Evolutionary conservation across 352 stramenopile species (phyloP).

Genomic region (Phytophthora idaei): DNA sequence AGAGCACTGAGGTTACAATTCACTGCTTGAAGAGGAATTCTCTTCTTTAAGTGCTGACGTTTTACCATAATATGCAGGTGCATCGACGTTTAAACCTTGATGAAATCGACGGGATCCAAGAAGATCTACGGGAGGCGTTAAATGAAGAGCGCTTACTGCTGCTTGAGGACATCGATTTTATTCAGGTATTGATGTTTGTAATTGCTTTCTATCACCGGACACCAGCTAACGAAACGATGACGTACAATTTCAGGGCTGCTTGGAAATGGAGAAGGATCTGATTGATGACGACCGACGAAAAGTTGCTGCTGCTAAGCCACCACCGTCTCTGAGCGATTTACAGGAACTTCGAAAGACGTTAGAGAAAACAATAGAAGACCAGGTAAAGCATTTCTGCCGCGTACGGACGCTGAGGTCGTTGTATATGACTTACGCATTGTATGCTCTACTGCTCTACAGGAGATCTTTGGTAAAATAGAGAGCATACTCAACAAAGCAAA

Average conservation of each 20-base stretch:
- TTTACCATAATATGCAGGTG: slow-evolving; percentile 29
- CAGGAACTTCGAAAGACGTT: slow-evolving; percentile 58
- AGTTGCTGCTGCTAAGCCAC: slow-evolving; percentile 37
- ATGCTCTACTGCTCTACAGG: slow-evolving; percentile 23
- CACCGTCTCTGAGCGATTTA: slow-evolving; percentile 70
- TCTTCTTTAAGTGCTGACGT: slow-evolving; percentile 8
- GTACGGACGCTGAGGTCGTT: not conserved
- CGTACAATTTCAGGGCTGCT: slow-evolving; percentile 49
- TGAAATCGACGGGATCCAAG: slow-evolving; percentile 73
- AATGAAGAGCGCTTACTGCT: slow-evolving; percentile 63
- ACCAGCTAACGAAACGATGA: not conserved
- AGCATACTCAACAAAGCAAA: slow-evolving; percentile 47
- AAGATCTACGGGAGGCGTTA: slow-evolving; percentile 62
- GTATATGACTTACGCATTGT: not conserved
- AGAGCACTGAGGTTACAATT: slow-evolving; percentile 51
- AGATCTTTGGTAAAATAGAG: slow-evolving; percentile 42
- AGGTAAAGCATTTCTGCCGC: slow-evolving; percentile 31
- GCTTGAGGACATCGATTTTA: slow-evolving; percentile 86
- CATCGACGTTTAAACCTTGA: slow-evolving; percentile 65
- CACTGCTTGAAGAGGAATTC: not conserved
- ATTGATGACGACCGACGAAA: slow-evolving; percentile 75
- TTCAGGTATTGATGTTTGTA: slow-evolving; percentile 50
- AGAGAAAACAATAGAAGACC: slow-evolving; percentile 67
- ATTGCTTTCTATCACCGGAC: not conserved
- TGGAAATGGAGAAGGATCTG: slow-evolving; percentile 88